Percentiles rank a stretch among this genome's conserved stretches.
Conservation (phyloP, 108 stramenopile species). For the Asterionellopsis glacialis region DNA sequence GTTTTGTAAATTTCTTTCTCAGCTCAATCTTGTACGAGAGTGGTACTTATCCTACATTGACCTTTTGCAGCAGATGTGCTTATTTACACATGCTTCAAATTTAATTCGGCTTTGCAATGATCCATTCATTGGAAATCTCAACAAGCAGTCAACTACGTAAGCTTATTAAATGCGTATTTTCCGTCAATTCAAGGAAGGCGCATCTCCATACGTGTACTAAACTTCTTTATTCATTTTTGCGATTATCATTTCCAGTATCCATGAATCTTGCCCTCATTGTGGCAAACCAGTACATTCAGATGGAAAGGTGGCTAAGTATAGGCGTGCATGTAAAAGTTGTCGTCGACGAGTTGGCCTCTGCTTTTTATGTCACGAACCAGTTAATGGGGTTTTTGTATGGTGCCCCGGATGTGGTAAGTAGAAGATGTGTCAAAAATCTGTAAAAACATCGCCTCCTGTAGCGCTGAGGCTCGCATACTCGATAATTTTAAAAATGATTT, state of each 20-base stretch:
- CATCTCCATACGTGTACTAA: too few relatives aligned
- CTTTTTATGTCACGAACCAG: slow-evolving; percentile 80
- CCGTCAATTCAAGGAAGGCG: too few relatives aligned
- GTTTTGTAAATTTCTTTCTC: too few relatives aligned
- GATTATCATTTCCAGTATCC: slow-evolving; percentile 22
- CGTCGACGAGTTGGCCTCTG: slow-evolving; percentile 69
- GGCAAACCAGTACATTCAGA: slow-evolving; percentile 45
- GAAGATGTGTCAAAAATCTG: too few relatives aligned
- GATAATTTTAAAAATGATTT: too few relatives aligned
- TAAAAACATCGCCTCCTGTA: too few relatives aligned
- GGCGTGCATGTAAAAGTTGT: slow-evolving; percentile 64
- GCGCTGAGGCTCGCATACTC: too few relatives aligned
- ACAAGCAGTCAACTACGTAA: slow-evolving; percentile 71
- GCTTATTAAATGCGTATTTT: too few relatives aligned
- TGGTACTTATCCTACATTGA: slow-evolving; percentile 88
- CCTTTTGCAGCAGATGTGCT: slow-evolving; percentile 76
- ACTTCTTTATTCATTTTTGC: too few relatives aligned
- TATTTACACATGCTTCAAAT: slow-evolving; percentile 66
- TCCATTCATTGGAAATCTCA: slow-evolving; percentile 64
- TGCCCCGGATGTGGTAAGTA: slow-evolving; percentile 73
- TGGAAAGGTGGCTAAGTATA: slow-evolving; percentile 6
- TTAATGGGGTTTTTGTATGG: slow-evolving; percentile 81
- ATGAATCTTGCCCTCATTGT: slow-evolving; percentile 78
- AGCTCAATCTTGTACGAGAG: slow-evolving; percentile 61
- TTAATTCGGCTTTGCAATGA: slow-evolving; percentile 71